Evolutionary conservation across 495 filamentous ascomycete genomes (phyloP).

Genomic region (Aspergillus conjunctus): DNA sequence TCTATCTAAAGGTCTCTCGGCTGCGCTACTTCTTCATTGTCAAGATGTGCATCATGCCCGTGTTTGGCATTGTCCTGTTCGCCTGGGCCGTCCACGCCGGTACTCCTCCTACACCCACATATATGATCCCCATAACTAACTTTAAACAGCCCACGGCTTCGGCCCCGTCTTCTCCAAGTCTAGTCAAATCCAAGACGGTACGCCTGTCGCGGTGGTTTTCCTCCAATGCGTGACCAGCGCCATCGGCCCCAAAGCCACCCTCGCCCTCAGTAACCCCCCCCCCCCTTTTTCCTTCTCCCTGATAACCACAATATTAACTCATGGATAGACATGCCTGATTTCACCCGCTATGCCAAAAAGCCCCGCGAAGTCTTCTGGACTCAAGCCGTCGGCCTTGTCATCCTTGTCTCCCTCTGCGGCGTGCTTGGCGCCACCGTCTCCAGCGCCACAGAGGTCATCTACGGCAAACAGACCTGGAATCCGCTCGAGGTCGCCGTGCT

Average conservation of each 20-base stretch:
- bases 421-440: conserved; percentile 55
- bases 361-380: conserved; percentile 53
- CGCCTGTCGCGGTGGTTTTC: conserved; percentile 28
- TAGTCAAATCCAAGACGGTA: conserved; percentile 26
- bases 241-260: conserved; percentile 29
- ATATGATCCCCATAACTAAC: not conserved
- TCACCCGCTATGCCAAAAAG: conserved; percentile 58
- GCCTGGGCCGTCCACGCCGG: conserved; percentile 48
- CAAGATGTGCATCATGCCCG: conserved; percentile 57
- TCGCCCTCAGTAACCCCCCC: conserved; percentile 41
- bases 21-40: conserved; percentile 60
- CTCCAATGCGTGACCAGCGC: conserved; percentile 30
- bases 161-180: conserved; percentile 35
- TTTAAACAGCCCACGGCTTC: conserved; percentile 43
- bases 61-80: conserved; percentile 55
- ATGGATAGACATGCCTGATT: conserved; percentile 63
- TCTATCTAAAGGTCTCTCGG: conserved; percentile 56
- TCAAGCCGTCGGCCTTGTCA: conserved; percentile 60
- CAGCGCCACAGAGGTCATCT: conserved; percentile 54
- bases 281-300: not conserved
- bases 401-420: conserved; percentile 57
- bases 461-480: conserved; percentile 58
- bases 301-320: too few species aligned
- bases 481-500: conserved; percentile 53
- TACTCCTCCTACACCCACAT: not conserved